Percentiles rank a stretch among this genome's conserved stretches.
These are phyloP conservation scores for Aspergillus conjunctus DNA, from an alignment of 495 filamentous ascomycete genomes.

Conservation along the genomic window DNA sequence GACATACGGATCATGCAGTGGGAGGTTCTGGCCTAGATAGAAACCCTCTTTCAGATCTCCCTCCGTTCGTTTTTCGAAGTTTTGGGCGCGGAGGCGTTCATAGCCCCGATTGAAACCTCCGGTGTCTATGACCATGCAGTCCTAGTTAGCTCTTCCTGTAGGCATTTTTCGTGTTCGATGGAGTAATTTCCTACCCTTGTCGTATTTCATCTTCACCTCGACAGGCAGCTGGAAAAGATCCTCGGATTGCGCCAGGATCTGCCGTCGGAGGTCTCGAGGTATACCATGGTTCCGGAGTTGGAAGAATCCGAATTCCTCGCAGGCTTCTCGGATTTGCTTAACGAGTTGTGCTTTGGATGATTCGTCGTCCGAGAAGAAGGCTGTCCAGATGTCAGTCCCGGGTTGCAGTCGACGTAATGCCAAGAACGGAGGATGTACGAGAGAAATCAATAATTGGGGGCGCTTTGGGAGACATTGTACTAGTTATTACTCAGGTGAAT, in stretches of 20 bases:
- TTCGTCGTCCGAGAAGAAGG: slow-evolving; percentile 20
- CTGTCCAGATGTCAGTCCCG: slow-evolving; percentile 9
- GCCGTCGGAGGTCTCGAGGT: slow-evolving; percentile 61
- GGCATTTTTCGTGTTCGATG: too few species aligned
- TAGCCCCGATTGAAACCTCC: slow-evolving; percentile 42
- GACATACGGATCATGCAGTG: slow-evolving; percentile 34
- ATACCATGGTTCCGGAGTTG: slow-evolving; percentile 82
- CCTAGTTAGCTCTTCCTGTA: not conserved
- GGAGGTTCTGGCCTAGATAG: slow-evolving; percentile 43
- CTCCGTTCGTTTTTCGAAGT: slow-evolving; percentile 37
- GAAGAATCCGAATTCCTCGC: slow-evolving; percentile 71
- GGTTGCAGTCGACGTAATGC: not conserved
- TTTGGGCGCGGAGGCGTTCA: slow-evolving; percentile 45
- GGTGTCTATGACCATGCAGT: slow-evolving; percentile 13
- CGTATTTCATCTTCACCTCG: slow-evolving; percentile 50
- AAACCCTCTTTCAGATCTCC: slow-evolving; percentile 53
- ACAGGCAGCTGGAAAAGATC: slow-evolving; percentile 75
- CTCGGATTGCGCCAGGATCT: slow-evolving; percentile 66
- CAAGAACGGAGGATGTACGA: not conserved
- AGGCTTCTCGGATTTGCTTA: slow-evolving; percentile 23
- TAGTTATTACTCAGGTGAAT: too few species aligned
- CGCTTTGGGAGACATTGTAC: slow-evolving; percentile 12
- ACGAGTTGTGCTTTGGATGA: slow-evolving; percentile 14
- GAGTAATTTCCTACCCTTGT: slow-evolving; percentile 28
- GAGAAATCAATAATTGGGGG: slow-evolving; percentile 24